Base-by-base conservation (phyloP, 192 early-diverging fungal species). In the Spizellomyces sp. region DNA sequence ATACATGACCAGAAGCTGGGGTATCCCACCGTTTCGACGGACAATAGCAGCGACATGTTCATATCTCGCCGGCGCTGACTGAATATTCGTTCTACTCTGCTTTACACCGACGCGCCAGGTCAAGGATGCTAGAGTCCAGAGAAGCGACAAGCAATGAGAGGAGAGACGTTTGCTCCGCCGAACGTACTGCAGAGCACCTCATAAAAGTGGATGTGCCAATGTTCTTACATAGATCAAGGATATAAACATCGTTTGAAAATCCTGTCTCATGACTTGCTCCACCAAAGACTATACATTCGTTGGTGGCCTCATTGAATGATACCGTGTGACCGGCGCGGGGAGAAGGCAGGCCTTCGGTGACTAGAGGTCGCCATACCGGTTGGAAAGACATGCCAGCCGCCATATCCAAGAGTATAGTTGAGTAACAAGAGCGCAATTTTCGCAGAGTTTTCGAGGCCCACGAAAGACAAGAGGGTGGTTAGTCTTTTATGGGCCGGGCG, bases 231-330 rank as follows among this genome's bases (percentile, higher is more conserved):
- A 79, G 21, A 52, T 81, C 69, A 43, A 81, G 56, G 9, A 45
- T 9, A 48, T 69, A 52, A 1, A 81, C 43, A 44, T 76, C 69
- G 63, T 75, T 64, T 61, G 9, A 47, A 41, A 76, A 73, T 9
- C 77, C 77, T n/a, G 78, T 62, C 52, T 81, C 80, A 54, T 81
- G 80, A 42, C 67, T 75, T 5, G 80, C 80, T 8, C 80, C 80
- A 6, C 73, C 80, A 63, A 81, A 81, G 10, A 81, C 44, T 4
- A 79, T 17, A 64, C 73, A 76, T 15, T 46, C 48, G 8, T 43
- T 42, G 8, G 36, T 12, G 43, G 6, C 9, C 8, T 74, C 56
- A 52, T 60, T 44, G 65, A 22, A 67, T 5, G 68, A 58, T 21
- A 77, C 62, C 6, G 80, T 74, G 66, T 74, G 71, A 5, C 80